phyloP scores from a whole-genome alignment of 2,329 filamentous ascomycete species.

The Apiospora phragmitis region DNA sequence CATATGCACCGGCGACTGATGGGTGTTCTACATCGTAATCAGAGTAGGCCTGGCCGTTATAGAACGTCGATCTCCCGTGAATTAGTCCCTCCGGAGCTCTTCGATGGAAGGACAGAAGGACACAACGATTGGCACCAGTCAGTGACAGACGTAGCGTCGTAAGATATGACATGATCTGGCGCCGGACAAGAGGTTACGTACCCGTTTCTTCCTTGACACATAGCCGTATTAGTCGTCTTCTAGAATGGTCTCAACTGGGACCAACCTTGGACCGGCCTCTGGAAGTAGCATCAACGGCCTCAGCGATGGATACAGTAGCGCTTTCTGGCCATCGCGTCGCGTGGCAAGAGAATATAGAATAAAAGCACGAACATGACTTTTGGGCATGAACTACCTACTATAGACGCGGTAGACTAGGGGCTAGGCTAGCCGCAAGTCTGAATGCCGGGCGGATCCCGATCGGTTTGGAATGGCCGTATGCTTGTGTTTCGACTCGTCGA shows the following conservation, averaged over 20 bases:
- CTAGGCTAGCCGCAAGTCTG: background rate
- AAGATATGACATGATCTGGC: background rate
- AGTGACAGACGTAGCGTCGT: background rate
- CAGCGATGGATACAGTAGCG: background rate
- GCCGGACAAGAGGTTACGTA: background rate
- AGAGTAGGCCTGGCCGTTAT: background rate
- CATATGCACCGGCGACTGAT: background rate
- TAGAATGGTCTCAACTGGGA: background rate
- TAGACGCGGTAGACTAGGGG: background rate
- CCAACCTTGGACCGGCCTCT: background rate
- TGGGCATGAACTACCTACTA: background rate
- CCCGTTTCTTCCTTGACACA: background rate
- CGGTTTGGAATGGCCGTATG: background rate
- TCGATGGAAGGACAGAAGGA: background rate
- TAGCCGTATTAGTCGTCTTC: background rate
- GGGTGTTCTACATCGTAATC: background rate
- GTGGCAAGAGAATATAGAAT: background rate
- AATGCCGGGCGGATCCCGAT: background rate
- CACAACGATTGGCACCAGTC: background rate
- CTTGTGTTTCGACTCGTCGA: background rate
- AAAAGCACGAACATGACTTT: background rate
- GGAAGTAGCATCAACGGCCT: background rate
- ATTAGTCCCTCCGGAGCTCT: background rate
- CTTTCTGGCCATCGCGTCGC: background rate
- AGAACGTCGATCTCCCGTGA: background rate